phyloP scores from a whole-genome alignment of 2,329 filamentous ascomycete species.

The Trichoderma sp. region DNA sequence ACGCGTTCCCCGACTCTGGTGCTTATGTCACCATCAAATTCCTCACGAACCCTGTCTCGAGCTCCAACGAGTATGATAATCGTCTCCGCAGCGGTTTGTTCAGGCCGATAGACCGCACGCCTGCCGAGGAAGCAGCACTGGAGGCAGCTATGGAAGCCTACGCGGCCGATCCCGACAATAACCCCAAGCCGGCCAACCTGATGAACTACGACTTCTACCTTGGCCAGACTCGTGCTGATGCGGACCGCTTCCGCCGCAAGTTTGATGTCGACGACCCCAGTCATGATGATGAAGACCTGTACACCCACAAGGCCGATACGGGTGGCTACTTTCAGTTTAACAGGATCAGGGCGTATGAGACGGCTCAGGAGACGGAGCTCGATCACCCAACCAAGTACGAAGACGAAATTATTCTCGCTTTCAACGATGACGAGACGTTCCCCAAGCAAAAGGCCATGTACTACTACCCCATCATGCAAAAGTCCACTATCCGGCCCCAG shows the following conservation, averaged over 20 bases:
- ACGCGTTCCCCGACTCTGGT: constrained; percentile 67
- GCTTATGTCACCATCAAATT: constrained; percentile 70
- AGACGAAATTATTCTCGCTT: constrained; percentile 60
- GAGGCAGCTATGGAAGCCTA: constrained; percentile 51
- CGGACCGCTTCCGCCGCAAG: constrained; percentile 56
- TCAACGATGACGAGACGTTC: constrained; percentile 51
- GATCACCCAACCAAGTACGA: constrained; percentile 59
- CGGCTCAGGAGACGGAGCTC: constrained; percentile 54
- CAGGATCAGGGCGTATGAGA: constrained; percentile 63
- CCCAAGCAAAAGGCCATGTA: constrained; percentile 57
- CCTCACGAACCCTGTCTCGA: constrained; percentile 59
- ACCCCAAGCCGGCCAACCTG: constrained; percentile 54
- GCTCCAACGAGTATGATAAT: constrained; percentile 51
- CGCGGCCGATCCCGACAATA: constrained; percentile 54
- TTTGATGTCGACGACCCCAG: constrained; percentile 58
- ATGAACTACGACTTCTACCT: constrained; percentile 69
- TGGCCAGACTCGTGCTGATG: constrained; percentile 46
- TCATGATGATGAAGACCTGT: constrained; percentile 52
- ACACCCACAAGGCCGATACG: constrained; percentile 49
- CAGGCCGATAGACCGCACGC: constrained; percentile 55
- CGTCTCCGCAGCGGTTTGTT: constrained; percentile 62
- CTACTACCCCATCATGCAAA: constrained; percentile 68
- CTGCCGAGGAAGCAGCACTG: constrained; percentile 52
- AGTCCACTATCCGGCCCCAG: constrained; percentile 59
- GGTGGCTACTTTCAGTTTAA: constrained; percentile 58